phyloP scores from a whole-genome alignment of 257 asterid genomes.

The Jasminum sambac region DNA sequence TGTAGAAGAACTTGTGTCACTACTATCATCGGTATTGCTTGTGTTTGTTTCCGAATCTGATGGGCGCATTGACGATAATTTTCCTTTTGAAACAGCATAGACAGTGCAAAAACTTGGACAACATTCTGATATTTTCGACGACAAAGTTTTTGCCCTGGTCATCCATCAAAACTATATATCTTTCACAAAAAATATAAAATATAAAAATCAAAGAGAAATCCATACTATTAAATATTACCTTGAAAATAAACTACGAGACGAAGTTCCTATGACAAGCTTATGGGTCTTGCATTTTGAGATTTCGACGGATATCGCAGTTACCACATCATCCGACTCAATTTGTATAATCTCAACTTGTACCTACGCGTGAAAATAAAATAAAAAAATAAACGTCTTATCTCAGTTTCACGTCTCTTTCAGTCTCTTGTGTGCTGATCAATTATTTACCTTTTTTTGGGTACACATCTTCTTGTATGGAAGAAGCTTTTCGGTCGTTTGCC shows the following conservation, averaged over 20 bases:
- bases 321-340: slow-evolving; percentile 78
- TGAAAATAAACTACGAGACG: slow-evolving; percentile 68
- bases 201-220: not conserved
- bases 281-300: slow-evolving; percentile 38
- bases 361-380: slow-evolving; percentile 38
- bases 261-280: slow-evolving; percentile 76
- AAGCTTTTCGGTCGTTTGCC: slow-evolving; percentile 66
- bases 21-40: slow-evolving; percentile 48
- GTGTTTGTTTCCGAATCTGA: slow-evolving; percentile 56
- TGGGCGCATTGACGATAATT: slow-evolving; percentile 62
- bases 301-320: slow-evolving; percentile 46
- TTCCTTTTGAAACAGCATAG: slow-evolving; percentile 80
- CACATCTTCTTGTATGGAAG: slow-evolving; percentile 70
- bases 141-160: slow-evolving; percentile 53
- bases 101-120: slow-evolving; percentile 68
- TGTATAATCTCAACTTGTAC: slow-evolving; percentile 67
- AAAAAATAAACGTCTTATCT: not conserved
- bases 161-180: slow-evolving; percentile 12
- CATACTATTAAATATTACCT: slow-evolving; percentile 49
- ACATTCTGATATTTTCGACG: slow-evolving; percentile 59
- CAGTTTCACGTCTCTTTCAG: not conserved
- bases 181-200: not conserved
- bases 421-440: not conserved
- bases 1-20: slow-evolving; percentile 50
- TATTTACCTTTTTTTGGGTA: slow-evolving; percentile 47